These are phyloP conservation scores for Diplodia mutila DNA, from an alignment of 2,329 filamentous ascomycete species.

Conservation along the genomic window DNA sequence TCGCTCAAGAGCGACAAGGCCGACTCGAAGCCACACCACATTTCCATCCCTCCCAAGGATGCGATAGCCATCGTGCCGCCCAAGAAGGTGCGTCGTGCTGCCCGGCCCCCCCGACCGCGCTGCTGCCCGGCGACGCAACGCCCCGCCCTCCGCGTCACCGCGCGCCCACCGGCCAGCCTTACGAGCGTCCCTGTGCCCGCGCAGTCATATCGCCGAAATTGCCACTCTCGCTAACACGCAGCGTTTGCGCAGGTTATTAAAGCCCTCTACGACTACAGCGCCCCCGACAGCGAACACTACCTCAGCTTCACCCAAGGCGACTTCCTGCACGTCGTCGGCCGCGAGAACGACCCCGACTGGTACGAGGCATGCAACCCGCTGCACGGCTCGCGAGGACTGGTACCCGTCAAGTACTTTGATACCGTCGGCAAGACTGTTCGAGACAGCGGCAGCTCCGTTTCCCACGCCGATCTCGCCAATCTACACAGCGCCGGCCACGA, in stretches of 20 bases:
- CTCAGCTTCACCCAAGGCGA: conserved; percentile 92
- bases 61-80: conserved; percentile 87
- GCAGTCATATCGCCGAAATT: conserved; percentile 30
- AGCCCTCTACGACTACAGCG: conserved; percentile 90
- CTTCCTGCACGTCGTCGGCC: conserved; percentile 96
- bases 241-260: conserved; percentile 76
- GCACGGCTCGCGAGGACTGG: conserved; percentile 83
- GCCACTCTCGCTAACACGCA: conserved; percentile 27
- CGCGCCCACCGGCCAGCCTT: conserved; percentile 26
- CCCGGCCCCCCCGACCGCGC: neutral
- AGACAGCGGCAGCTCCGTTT: conserved; percentile 67
- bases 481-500: conserved; percentile 76
- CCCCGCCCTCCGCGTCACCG: conserved; percentile 11
- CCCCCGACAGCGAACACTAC: conserved; percentile 63
- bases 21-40: conserved; percentile 67
- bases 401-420: conserved; percentile 94
- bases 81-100: conserved; percentile 72
- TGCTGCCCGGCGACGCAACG: conserved; percentile 18
- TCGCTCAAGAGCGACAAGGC: conserved; percentile 90
- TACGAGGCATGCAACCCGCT: conserved; percentile 98
- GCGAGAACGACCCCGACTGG: conserved; percentile 94
- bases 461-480: conserved; percentile 36
- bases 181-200: conserved; percentile 22
- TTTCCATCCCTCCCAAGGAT: conserved; percentile 81
- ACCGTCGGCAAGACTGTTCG: conserved; percentile 88